Evolutionary conservation across 2,329 filamentous ascomycete genomes (phyloP), one percentile per base, ranked within the genome.

Genomic region (Sphaerostilbella broomeana): DNA sequence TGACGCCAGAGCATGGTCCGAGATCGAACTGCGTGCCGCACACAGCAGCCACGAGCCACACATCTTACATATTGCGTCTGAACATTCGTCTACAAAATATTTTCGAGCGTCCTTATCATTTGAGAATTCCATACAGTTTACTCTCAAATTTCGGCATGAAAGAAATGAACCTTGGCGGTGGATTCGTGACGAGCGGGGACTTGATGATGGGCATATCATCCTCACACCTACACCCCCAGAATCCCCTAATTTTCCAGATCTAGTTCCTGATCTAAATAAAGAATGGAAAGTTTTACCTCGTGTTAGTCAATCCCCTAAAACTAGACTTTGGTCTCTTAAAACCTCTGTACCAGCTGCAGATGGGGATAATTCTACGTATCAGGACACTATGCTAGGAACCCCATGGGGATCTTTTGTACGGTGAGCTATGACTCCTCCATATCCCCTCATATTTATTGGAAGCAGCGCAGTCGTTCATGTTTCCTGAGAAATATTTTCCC

Each of bases 271-370:
- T 13, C 59, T 85, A 2, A 77, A 79, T 45, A 57, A 70, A 1
- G 69, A 69, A 4, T 68, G 86, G 45, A 62, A 59, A 7, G 64
- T 82, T 24, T 63, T 67, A 21, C 63, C 70, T 13, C 69, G 73
- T 35, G 58, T 67, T 43, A 85, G 81, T 45, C 81, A 89, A 45
- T 79, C 79, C 3, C 79, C 81, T 3, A 65, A 75, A 15, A 85
- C 83, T 1, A 65, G 69, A n/a, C 63, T 90, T 0, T 90, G 85
- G 81, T 73, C 72, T n/a, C 59, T 89, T 15, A 70, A 75, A 18
- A 65, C 72, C 10, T 60, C 65, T 0, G 71, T 85, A 26, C 62
- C 72, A 24, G 64, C 74, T 4, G 77, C 79, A 1, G 62, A 72
- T 15, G 74, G 70, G 1, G 68, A 77, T 26, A 57, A 68, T 4